Evolutionary conservation across 306 rosid genomes (phyloP).

Genomic region (Aeschynomene evenia): DNA sequence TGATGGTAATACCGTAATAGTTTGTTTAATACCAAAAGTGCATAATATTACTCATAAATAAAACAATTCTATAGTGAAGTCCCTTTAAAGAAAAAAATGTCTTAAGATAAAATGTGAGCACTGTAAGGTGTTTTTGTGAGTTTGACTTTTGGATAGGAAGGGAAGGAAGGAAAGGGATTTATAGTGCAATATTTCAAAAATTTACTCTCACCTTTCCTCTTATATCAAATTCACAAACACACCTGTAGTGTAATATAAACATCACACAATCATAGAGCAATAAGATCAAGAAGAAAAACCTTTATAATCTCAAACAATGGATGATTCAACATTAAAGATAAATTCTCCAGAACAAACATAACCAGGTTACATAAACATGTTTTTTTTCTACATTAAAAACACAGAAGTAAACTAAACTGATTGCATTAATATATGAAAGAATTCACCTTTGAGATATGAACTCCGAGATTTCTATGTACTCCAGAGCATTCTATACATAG

Average conservation of each 20-base stretch:
- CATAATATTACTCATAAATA: conserved; percentile 2
- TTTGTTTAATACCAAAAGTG: background rate
- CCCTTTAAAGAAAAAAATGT: background rate
- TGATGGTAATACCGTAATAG: conserved; percentile 11
- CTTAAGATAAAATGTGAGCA: conserved; percentile 18
- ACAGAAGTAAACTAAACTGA: background rate
- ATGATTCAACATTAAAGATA: conserved; percentile 12
- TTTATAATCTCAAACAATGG: conserved; percentile 14
- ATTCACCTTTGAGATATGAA: conserved; percentile 91
- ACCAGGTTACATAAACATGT: background rate
- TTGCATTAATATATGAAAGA: conserved; percentile 26
- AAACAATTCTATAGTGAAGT: conserved; percentile 1
- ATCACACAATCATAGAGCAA: conserved; percentile 14
- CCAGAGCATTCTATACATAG: conserved; percentile 97
- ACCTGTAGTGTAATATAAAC: background rate
- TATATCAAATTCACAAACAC: too few relatives aligned
- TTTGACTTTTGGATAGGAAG: too few relatives aligned
- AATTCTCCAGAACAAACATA: conserved; percentile 7
- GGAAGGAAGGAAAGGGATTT: too few relatives aligned
- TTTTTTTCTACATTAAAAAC: background rate
- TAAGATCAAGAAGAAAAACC: conserved; percentile 2
- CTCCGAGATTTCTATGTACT: conserved; percentile 95
- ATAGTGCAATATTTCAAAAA: too few relatives aligned
- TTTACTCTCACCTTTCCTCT: too few relatives aligned
- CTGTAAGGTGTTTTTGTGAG: background rate